Conservation (phyloP, 176 grass and related monocot genomes). For the Hyparrhenia diplandra region DNA sequence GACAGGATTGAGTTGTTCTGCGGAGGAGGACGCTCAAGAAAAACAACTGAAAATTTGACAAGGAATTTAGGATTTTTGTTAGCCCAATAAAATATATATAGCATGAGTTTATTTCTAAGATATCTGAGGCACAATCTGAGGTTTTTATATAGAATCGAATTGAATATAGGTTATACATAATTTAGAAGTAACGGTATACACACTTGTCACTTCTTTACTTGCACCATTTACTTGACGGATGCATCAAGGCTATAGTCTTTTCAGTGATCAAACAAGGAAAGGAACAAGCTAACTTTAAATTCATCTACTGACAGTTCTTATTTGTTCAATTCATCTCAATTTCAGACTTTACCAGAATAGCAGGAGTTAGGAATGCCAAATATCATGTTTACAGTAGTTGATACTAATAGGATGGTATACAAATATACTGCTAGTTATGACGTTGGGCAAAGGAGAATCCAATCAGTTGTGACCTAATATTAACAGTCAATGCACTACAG, state of each 20-base stretch:
- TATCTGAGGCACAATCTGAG: neutral
- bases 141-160: conserved; percentile 27
- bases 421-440: neutral
- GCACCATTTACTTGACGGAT: too few relatives aligned
- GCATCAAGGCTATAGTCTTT: neutral
- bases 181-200: too few relatives aligned
- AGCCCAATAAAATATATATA: neutral
- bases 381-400: neutral
- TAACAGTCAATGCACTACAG: neutral
- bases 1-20: conserved; percentile 80
- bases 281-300: neutral
- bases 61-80: conserved; percentile 12
- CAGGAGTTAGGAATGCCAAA: neutral
- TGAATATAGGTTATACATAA: conserved; percentile 14
- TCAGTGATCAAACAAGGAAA: neutral
- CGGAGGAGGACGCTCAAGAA: conserved; percentile 40
- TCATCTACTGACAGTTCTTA: neutral
- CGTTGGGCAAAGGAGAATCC: neutral
- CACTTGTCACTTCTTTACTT: neutral
- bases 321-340: neutral
- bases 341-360: neutral
- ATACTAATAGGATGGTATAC: neutral
- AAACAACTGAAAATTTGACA: neutral
- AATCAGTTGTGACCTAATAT: neutral
- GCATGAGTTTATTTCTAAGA: neutral